Evolutionary conservation across 768 basidiomycete genomes (phyloP), one percentile per base, ranked within the genome.

Genomic region (Hericium erinaceus): DNA sequence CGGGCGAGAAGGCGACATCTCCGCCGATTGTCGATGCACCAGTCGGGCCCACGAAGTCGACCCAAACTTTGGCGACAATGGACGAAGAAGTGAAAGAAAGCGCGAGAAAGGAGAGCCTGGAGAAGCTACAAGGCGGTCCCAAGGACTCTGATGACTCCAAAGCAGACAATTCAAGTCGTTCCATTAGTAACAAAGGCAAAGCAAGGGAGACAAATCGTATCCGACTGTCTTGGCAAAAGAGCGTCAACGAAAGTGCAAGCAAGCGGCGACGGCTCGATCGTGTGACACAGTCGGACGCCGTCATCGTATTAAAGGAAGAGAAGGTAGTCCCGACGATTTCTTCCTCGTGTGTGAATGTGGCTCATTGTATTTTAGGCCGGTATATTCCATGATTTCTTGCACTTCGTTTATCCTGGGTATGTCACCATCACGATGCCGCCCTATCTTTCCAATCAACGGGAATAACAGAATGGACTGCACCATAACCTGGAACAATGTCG

Each of bases 401-500:
- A 89, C 74, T 95, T 86, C 68, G 83, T 94, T 54, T 95, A 97
- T 69, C 94, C 94, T 18, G 89, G 95, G 92, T 93, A 71, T 65
- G 87, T 72, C 15, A 41, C 55, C 13, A 26, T 16, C 55, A 2
- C 20, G 20, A 3, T 20, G 39, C 2, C 41, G 15, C 9, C 24
- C 12, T 55, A 39, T 9, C 49, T 55, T 60, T 53, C 39, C 51
- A 39, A 3, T 2, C 20, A n/a, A 46, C 63, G 53, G 38, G 52
- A 40, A 41, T 22, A 48, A 28, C 64, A 90, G 88, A 61, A 76
- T 95, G 56, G 89, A 93, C 61, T 95, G 93, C 72, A 90, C 90
- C 9, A 93, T 95, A 55, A 88, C 91, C 0, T 98, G 94, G 92
- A 89, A 91, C 64, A 97, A 97, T 68, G 95, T 92, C 26, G 92